A percentile compares a stretch with the other conserved stretches of the same genome.
Evolutionary conservation across 1,139 yeast genomes (phyloP).

Genomic region (Scheffersomyces lignicola): DNA sequence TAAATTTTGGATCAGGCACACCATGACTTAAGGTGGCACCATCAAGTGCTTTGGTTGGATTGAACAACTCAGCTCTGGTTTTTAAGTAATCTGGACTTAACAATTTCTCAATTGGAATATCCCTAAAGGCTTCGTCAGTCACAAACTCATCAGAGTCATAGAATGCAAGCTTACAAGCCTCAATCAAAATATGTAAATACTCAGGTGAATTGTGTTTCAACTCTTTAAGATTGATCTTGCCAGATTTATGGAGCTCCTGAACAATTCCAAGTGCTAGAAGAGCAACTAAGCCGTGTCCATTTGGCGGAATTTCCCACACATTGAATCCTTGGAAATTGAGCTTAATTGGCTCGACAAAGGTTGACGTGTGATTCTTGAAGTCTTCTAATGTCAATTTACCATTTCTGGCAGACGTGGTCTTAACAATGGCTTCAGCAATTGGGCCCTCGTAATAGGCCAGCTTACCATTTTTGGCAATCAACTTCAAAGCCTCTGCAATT

Average conservation of each 20-base stretch:
- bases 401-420: conserved; percentile 49
- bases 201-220: conserved; percentile 69
- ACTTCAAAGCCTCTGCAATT: conserved; percentile 54
- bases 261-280: conserved; percentile 67
- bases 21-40: conserved; percentile 49
- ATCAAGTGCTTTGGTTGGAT: conserved; percentile 36
- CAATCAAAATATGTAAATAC: conserved; percentile 68
- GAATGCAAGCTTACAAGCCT: conserved; percentile 71
- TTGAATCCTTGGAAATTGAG: conserved; percentile 45
- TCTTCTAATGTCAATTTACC: conserved; percentile 61
- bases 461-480: conserved; percentile 58
- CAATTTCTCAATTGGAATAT: conserved; percentile 35
- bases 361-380: conserved; percentile 53
- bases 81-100: conserved; percentile 46
- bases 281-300: conserved; percentile 78
- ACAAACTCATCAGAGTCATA: conserved; percentile 77
- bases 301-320: conserved; percentile 79
- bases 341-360: conserved; percentile 62
- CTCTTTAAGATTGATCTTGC: conserved; percentile 42
- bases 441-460: conserved; percentile 69
- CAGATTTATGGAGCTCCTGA: conserved; percentile 50
- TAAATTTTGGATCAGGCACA: conserved; percentile 62
- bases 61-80: conserved; percentile 50
- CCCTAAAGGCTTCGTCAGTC: conserved; percentile 54
- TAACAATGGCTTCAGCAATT: conserved; percentile 65